Evolutionary conservation across 2,329 filamentous ascomycete species (phyloP), one percentile per base, ranked within the genome.

Genomic region (Ascochyta pisi): DNA sequence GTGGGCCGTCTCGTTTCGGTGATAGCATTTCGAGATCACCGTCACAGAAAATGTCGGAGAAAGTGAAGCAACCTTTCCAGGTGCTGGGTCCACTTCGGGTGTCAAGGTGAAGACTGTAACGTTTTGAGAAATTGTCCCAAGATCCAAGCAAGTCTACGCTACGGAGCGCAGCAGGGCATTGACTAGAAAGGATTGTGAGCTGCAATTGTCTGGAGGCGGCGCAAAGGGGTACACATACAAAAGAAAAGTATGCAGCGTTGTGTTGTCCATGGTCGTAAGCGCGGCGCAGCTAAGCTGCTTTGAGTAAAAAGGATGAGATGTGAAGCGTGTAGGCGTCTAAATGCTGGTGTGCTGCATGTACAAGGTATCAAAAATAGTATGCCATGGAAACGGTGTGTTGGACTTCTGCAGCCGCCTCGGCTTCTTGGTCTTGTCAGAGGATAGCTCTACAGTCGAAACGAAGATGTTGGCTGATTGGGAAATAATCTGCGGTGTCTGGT

Each of bases 71-170:
- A 39, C 92, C 94, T 69, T 88, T 87, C 92, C 92, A 97, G 75
- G 91, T 86, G 60, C 87, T 86, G 54, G 82, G 82, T 63, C 91
- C 89, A 65, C 89, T 86, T 71, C 89, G 86, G 61, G 79, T 79
- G 77, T 98, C 94, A 66, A 87, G 86, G 73, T 94, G 86, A 87
- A 98, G 92, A 41, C 81, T 81, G 80, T 96, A 94, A 45, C 86
- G 81, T 70, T 84, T 86, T 58, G 83, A 82, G 78, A 97, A 97
- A 79, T 96, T 96, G 79, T 97, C 93, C 94, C 94, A 98, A 61
- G 92, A 96, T 60, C 94, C 94, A 66, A 95, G 83, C 41, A 97
- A 83, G 70, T 90, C 87, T 63, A 97, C 90, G 40, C 88, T 89
- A 61, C 83, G 82, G 60, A 87, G 83, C 47, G 84, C 68, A 58